Evolutionary conservation across 2,329 filamentous ascomycete species (phyloP).

Genomic region (Ophiocordyceps polyrhachis-furcata): DNA sequence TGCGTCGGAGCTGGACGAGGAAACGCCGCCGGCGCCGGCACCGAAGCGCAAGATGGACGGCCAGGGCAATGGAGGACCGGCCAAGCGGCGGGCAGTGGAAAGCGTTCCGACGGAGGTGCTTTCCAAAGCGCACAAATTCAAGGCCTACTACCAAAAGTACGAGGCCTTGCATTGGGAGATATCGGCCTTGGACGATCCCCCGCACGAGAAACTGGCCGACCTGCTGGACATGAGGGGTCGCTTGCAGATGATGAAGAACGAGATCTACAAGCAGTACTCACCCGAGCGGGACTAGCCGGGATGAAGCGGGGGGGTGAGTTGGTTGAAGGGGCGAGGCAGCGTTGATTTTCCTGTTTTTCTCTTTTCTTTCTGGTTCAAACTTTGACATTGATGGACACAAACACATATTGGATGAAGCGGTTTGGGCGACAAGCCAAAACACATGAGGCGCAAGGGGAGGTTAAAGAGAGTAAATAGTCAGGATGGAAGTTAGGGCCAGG

Average conservation of each 20-base stretch:
- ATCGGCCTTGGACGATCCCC: conserved; percentile 27
- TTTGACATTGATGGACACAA: too few relatives aligned
- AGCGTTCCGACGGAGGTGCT: conserved; percentile 24
- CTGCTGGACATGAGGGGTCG: conserved; percentile 35
- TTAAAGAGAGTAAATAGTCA: neutral
- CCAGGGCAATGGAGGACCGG: conserved; percentile 7
- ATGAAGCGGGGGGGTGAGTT: conserved; percentile 1
- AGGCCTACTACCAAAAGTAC: conserved; percentile 36
- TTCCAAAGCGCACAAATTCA: conserved; percentile 35
- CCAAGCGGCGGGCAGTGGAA: conserved; percentile 14
- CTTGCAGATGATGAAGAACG: conserved; percentile 36
- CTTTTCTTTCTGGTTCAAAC: too few relatives aligned
- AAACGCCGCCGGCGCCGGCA: conserved; percentile 9
- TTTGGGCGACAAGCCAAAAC: neutral
- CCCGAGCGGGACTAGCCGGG: conserved; percentile 8
- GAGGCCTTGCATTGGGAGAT: conserved; percentile 37
- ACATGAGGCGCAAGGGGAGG: neutral
- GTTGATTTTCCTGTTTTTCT: conserved; percentile 1
- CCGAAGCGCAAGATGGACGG: conserved; percentile 26
- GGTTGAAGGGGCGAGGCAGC: neutral
- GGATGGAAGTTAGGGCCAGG: neutral
- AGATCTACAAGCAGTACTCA: conserved; percentile 32
- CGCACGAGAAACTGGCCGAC: conserved; percentile 28
- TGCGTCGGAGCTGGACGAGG: conserved; percentile 39
- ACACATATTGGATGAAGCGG: too few relatives aligned